Evolutionary conservation across 345 rosid genomes (phyloP), one percentile per base, ranked within the genome.

Genomic region (Iberis pinnata): DNA sequence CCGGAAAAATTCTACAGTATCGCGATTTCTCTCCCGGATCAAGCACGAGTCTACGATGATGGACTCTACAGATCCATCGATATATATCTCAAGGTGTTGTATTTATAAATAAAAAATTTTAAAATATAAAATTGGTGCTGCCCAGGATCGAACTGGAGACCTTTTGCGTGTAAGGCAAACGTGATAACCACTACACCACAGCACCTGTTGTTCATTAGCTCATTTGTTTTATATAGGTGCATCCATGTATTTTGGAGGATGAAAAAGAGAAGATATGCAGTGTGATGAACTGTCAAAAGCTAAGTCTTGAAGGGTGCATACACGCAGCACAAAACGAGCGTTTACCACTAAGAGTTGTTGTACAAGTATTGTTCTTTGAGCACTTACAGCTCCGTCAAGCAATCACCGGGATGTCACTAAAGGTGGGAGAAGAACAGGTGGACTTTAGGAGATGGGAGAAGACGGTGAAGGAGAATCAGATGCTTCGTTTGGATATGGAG

Each of bases 261-360:
- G 98, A 87, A 70, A 67, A 93, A 31, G 98, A 92, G 66, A 83
- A 80, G 76, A 75, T 92, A 38, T 79, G 93, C 35, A 86, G 95
- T 16, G 74, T 81, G 0, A 69, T 92, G 73, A 96, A 92, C 38
- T 92, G 88, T 62, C 96, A 85, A 37, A 88, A 92, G 70, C 82
- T 92, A 2, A 92, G 96, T 3, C 73, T 92, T 0, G 98, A 84
- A 57, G 98, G 96, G 15, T 92, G 96, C 79, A 92, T 96, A 1
- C 98, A 92, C 83, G 96, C 98, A 6, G 96, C 98, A 1, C 98
- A 92, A 33, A 92, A 88, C 73, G 98, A 92, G 82, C 83, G 95
- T 18, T 71, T 92, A 26, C 98, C 98, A 2, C 71, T 92, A 29
- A 86, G 96, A 6, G 87, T 89, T 24, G 89, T 92, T 35, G 98